Base-by-base conservation (phyloP, 2,329 filamentous ascomycete species). In the Metarhizium album region DNA sequence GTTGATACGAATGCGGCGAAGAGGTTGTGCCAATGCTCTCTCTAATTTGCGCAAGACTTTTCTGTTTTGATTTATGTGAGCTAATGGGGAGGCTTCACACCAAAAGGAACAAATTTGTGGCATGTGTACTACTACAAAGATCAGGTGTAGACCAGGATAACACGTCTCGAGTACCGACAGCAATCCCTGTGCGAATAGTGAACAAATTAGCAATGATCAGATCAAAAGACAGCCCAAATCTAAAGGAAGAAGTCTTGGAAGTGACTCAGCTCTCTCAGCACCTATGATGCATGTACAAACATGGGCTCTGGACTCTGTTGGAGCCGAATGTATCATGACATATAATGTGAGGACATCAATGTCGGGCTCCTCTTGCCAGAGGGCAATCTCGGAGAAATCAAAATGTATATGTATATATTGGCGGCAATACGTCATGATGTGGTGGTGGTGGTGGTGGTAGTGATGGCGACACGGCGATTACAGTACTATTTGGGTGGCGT, bases 381-480 rank as follows among this genome's bases (percentile, higher is more conserved):
- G 20, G 7, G 18, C n/a, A 43, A 43, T 23, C 13, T 22, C 33
- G n/a, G 18, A 38, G 14, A 14, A 16, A 16, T 13, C 14, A 13
- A 35, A 13, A n/a, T n/a, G n/a, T n/a, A n/a, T 13, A 35, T 16
- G 11, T 11, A 16, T 35, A 35, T 16, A 14, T 43, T 23, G 40
- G 40, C 40, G 40, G 22, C 3, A 43, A 24, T 18, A 43, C 40
- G 9, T 24, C 40, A 43, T 43, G 40, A 24, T 22, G 40, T 24
- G 40, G 49, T 22, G 56, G 57, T 54, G n/a, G n/a, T n/a, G n/a
- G n/a, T n/a, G n/a, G n/a, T n/a, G n/a, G n/a, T n/a, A n/a, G n/a
- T n/a, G n/a, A n/a, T 29, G 56, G 54, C 52, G 56, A 60, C 53
- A 59, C 54, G 54, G 51, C 58, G 54, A 63, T 67, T 63, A 67